Evolutionary conservation across 129 eudicot genomes (phyloP), one percentile per base, ranked within the genome.

Genomic region (Apium graveolens): DNA sequence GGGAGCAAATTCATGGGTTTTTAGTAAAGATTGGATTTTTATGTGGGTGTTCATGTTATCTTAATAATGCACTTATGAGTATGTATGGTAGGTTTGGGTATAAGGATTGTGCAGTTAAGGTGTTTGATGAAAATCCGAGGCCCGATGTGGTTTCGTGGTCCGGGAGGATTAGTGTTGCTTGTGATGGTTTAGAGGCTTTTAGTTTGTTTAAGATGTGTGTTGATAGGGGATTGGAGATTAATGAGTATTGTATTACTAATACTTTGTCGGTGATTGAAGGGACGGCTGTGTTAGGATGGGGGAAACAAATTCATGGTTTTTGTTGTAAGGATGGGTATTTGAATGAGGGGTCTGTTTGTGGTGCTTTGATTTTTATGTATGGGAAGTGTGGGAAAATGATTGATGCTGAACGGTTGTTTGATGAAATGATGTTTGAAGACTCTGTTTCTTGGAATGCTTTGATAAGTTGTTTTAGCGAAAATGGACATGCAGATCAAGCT

Each of bases 81-180:
- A 83, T 82, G 91, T 88, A 85, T 44, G 44, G 78, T 73, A 88
- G 83, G 74, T 79, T 80, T 81, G 91, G 89, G 83, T 66, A 75
- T 27, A 83, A 73, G 71, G 27, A 24, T 32, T 34, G 62, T 55
- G 89, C 86, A 7, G 81, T 79, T 8, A 83, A 83, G 37, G 76
- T 88, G 89, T 88, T 88, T 39, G 91, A 88, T 62, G 91, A 88
- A 86, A 83, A 76, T 80, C 76, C 81, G 60, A 78, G 79, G 7
- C 45, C 80, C 11, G 91, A 88, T 79, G 79, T 83, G 69, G 91
- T 88, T 11, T 88, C 89, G 29, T 88, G 89, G 89, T 81, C 85
- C 1, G 87, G 74, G 63, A 57, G 91, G 83, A 85, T 88, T 72
- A 70, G 66, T 53, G 86, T 72, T 21, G 79, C 91, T 38, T 79